A percentile compares a stretch with the other conserved stretches of the same genome.
Evolutionary conservation across 176 grass and related monocot genomes (phyloP).

Genomic region (Urochloa ruziziensis): DNA sequence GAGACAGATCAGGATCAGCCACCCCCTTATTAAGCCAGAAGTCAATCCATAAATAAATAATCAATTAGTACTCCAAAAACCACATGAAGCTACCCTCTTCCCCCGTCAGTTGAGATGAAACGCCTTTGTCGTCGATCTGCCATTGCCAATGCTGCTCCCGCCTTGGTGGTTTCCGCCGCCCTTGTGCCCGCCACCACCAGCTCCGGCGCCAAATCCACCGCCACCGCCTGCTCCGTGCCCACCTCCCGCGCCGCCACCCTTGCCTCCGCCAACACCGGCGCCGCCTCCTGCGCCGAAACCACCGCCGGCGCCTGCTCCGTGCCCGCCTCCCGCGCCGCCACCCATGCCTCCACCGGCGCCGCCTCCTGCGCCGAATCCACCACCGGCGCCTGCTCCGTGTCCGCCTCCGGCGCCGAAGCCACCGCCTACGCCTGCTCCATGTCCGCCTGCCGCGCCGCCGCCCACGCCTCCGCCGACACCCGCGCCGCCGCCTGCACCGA

Average conservation of each 20-base stretch:
- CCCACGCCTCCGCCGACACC: not conserved
- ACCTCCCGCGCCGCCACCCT: not conserved
- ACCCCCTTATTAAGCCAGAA: too few species aligned
- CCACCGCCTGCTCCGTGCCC: not conserved
- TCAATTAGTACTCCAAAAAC: not conserved
- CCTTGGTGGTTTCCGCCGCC: slow-evolving; percentile 3
- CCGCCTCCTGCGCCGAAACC: not conserved
- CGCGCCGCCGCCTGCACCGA: not conserved
- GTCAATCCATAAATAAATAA: not conserved
- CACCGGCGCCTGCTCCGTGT: not conserved
- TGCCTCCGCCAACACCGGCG: not conserved
- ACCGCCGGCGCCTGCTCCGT: too few species aligned
- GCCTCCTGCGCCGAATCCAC: not conserved
- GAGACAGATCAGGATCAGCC: too few species aligned
- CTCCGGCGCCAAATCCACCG: not conserved
- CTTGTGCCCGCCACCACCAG: not conserved
- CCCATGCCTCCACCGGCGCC: not conserved
- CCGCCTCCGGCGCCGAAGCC: not conserved
- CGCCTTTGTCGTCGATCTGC: not conserved
- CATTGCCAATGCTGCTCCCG: not conserved
- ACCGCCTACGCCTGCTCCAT: not conserved
- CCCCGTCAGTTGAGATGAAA: not conserved
- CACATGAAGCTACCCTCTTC: too few species aligned
- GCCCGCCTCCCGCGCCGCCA: too few species aligned
- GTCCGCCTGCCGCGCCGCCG: not conserved